A percentile compares a stretch with the other conserved stretches of the same genome.
Evolutionary conservation across 331 rosid species (phyloP).

Genomic region (Quercus tomentella): DNA sequence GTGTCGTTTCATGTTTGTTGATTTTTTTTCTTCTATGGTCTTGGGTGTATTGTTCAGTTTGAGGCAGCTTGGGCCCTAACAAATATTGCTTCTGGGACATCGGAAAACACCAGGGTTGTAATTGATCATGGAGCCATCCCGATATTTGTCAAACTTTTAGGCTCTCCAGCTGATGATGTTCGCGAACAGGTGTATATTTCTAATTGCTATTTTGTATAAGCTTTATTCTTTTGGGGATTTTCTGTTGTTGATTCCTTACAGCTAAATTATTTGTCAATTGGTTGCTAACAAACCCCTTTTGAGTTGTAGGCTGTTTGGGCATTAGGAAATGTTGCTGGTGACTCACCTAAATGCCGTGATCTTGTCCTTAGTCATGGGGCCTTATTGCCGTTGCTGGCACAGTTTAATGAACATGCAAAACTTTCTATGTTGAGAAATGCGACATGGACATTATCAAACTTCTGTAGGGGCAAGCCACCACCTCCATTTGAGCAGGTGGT

Average conservation of each 20-base stretch:
- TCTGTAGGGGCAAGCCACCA: conserved; percentile 93
- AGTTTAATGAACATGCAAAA: conserved; percentile 86
- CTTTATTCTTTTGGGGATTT: background rate
- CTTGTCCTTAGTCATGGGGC: conserved; percentile 84
- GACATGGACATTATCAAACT: conserved; percentile 89
- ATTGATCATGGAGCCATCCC: conserved; percentile 97
- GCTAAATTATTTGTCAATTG: background rate
- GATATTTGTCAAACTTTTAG: conserved; percentile 74
- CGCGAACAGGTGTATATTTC: conserved; percentile 70
- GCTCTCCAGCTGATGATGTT: conserved; percentile 87
- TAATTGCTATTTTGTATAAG: background rate
- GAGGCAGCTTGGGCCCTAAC: conserved; percentile 99
- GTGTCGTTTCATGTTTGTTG: background rate
- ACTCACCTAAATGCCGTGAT: conserved; percentile 91
- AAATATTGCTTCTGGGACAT: conserved; percentile 89
- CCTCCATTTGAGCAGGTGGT: conserved; percentile 80
- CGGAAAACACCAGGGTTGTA: conserved; percentile 85
- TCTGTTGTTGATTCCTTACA: too few species aligned
- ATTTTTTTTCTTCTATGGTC: background rate
- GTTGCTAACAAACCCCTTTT: background rate
- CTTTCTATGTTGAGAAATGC: conserved; percentile 94
- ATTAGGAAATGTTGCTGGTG: conserved; percentile 93
- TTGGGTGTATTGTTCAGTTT: conserved; percentile 35
- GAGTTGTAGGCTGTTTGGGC: conserved; percentile 86
- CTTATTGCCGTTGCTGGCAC: conserved; percentile 62